These are phyloP conservation scores for Jaapia argillacea DNA, from an alignment of 768 basidiomycete species.

Conservation along the genomic window DNA sequence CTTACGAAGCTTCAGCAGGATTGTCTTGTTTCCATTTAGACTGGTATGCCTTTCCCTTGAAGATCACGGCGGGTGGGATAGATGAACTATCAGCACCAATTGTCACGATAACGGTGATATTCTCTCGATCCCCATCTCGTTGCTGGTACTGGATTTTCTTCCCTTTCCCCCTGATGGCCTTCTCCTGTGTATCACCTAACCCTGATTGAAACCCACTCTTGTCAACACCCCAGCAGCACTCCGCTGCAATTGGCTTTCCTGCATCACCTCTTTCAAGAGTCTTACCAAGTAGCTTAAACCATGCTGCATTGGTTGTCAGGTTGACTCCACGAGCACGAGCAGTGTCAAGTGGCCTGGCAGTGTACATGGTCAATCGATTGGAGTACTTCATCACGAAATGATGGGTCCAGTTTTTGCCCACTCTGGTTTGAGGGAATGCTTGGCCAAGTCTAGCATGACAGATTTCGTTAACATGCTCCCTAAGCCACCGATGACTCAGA, in stretches of 20 bases:
- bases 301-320: conserved; percentile 21
- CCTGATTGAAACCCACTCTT: conserved; percentile 23
- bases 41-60: conserved; percentile 26
- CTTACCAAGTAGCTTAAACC: conserved; percentile 22
- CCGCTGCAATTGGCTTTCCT: conserved; percentile 6
- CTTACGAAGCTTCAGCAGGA: conserved; percentile 29
- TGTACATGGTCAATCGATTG: conserved; percentile 17
- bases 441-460: conserved; percentile 16
- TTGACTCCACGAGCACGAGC: conserved; percentile 27
- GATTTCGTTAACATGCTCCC: conserved; percentile 9
- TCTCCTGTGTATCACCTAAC: conserved; percentile 9
- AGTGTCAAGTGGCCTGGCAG: conserved; percentile 23
- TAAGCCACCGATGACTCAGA: neutral
- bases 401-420: conserved; percentile 27
- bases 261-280: conserved; percentile 12
- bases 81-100: conserved; percentile 33
- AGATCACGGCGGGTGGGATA: conserved; percentile 27
- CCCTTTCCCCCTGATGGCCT: conserved; percentile 18
- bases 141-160: conserved; percentile 24
- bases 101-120: conserved; percentile 29
- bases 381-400: conserved; percentile 18
- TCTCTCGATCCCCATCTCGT: conserved; percentile 21
- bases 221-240: conserved; percentile 24
- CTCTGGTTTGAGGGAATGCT: conserved; percentile 19
- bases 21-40: conserved; percentile 30